Percentiles rank a stretch among this genome's conserved stretches.
Conservation (phyloP, 345 rosid genomes). For the Rubroshorea leprosula region DNA sequence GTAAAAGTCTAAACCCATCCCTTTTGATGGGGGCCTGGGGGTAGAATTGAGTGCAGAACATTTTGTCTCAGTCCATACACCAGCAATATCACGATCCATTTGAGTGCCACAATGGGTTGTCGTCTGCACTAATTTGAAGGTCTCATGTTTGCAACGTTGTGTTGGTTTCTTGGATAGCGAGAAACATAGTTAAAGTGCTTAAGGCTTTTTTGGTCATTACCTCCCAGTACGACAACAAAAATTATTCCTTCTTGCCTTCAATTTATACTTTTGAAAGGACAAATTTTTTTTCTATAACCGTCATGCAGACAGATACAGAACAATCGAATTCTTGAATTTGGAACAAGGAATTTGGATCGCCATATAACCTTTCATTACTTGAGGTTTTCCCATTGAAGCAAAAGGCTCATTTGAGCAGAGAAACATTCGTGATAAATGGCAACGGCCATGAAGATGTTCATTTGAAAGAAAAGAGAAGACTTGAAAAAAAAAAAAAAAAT, state of each 20-base stretch:
- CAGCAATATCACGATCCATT: background rate
- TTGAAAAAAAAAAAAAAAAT: no score
- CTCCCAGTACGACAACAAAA: background rate
- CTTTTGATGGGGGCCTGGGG: background rate
- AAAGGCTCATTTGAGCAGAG: no score
- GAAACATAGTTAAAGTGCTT: no score
- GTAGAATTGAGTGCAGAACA: background rate
- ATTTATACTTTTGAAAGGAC: no score
- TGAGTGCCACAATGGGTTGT: background rate
- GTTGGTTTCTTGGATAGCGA: background rate
- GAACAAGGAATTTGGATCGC: no score
- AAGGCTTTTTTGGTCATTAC: no score
- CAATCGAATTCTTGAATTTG: no score
- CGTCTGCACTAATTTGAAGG: background rate
- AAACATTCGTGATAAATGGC: background rate
- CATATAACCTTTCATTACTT: no score
- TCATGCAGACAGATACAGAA: no score
- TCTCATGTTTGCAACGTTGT: background rate
- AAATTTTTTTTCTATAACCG: no score
- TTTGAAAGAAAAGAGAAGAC: background rate
- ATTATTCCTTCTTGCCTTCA: no score
- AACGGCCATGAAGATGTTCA: background rate
- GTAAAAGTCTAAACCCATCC: slow-evolving; percentile 16
- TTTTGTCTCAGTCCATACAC: background rate
- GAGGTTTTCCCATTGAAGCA: no score